phyloP scores from a whole-genome alignment of 176 grass and related monocot genomes.

The Phyllostachys edulis region DNA sequence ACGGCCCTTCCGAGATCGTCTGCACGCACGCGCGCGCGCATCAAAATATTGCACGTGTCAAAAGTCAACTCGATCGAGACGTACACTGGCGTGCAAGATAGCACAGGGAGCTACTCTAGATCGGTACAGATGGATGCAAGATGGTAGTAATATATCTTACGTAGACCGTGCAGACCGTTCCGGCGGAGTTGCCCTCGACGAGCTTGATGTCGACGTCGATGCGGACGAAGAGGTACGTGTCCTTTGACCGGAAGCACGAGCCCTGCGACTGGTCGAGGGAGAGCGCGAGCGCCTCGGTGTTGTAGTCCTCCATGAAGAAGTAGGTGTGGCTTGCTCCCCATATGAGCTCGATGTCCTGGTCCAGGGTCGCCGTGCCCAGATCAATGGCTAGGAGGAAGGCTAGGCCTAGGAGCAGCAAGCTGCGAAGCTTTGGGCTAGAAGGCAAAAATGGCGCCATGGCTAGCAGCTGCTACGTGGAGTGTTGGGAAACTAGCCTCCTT shows the following conservation, averaged over 20 bases:
- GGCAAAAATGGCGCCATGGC: slow-evolving; percentile 11
- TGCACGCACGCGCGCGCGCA: slow-evolving; percentile 6
- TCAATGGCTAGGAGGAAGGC: background rate
- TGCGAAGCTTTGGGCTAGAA: background rate
- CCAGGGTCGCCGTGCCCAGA: background rate
- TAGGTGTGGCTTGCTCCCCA: slow-evolving; percentile 35
- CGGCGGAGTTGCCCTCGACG: slow-evolving; percentile 66
- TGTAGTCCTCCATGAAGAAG: slow-evolving; percentile 41
- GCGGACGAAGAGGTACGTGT: slow-evolving; percentile 43
- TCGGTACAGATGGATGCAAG: background rate
- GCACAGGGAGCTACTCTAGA: background rate
- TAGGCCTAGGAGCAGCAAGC: background rate
- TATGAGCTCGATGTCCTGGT: slow-evolving; percentile 9
- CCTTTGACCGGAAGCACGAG: slow-evolving; percentile 51
- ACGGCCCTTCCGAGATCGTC: slow-evolving; percentile 47
- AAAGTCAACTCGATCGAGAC: slow-evolving; percentile 14
- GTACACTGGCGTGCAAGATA: background rate
- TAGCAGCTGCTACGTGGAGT: background rate
- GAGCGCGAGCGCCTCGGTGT: slow-evolving; percentile 27
- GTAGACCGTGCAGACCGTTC: slow-evolving; percentile 63
- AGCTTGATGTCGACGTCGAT: slow-evolving; percentile 70
- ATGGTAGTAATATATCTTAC: slow-evolving; percentile 35
- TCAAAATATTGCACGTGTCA: slow-evolving; percentile 25
- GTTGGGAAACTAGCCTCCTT: background rate
- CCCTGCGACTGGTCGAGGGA: slow-evolving; percentile 36